These are phyloP conservation scores for Nemania bipapillata DNA, from an alignment of 2,329 filamentous ascomycete genomes.

Conservation along the genomic window DNA sequence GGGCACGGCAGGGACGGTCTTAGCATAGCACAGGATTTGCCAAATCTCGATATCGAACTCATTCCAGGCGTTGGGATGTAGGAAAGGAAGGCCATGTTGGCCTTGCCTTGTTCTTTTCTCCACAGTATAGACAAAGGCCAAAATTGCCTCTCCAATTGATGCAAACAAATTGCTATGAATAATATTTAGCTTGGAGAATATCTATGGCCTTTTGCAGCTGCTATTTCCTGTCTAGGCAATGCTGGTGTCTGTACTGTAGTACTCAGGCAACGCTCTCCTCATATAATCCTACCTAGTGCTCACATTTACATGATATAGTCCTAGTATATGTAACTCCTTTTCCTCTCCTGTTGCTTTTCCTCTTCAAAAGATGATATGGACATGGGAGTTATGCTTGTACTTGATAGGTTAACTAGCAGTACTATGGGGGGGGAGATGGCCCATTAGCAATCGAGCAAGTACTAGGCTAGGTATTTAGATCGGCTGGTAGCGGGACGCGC, in stretches of 20 bases:
- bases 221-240: neutral
- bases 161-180: constrained; percentile 1
- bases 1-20: constrained; percentile 32
- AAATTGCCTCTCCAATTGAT: constrained; percentile 15
- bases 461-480: constrained; percentile 1
- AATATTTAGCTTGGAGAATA: neutral
- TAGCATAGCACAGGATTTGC: constrained; percentile 33
- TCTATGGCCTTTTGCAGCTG: neutral
- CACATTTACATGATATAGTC: too few species aligned
- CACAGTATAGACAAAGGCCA: constrained; percentile 15
- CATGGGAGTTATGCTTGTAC: too few species aligned
- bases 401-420: constrained; percentile 18
- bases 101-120: constrained; percentile 14
- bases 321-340: constrained; percentile 4
- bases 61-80: constrained; percentile 20
- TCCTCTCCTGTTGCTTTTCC: neutral
- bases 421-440: constrained; percentile 2
- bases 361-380: neutral
- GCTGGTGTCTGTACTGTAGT: too few species aligned
- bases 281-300: too few species aligned
- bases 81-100: constrained; percentile 19
- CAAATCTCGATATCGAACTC: constrained; percentile 25
- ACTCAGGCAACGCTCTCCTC: neutral
- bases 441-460: neutral
- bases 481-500: constrained; percentile 20